Percentiles rank a stretch among this genome's conserved stretches.
Evolutionary conservation across 2,329 filamentous ascomycete species (phyloP).

Genomic region (Ophioceras dolichostomum): DNA sequence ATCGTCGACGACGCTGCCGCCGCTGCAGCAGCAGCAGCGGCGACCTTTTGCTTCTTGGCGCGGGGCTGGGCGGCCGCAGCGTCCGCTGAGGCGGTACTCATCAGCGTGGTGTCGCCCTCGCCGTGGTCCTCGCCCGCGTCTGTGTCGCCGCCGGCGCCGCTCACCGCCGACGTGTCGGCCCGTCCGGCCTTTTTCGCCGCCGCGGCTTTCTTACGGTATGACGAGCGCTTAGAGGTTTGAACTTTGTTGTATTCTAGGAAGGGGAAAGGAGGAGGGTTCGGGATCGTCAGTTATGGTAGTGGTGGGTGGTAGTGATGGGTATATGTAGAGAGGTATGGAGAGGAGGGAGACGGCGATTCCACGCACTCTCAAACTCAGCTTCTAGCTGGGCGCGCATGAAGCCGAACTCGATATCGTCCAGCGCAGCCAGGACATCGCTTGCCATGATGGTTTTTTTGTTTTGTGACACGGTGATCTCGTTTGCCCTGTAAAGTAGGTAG

Average conservation of each 20-base stretch:
- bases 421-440: constrained; percentile 61
- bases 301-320: not conserved
- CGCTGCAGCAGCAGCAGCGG: constrained; percentile 16
- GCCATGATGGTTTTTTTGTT: constrained; percentile 71
- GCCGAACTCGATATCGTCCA: constrained; percentile 67
- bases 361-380: constrained; percentile 63
- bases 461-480: constrained; percentile 53
- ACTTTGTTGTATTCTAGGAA: constrained; percentile 61
- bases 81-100: constrained; percentile 7
- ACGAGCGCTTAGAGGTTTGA: constrained; percentile 62
- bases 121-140: constrained; percentile 8
- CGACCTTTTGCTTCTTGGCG: constrained; percentile 20
- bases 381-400: constrained; percentile 59
- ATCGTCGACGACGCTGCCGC: constrained; percentile 23
- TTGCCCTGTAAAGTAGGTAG: constrained; percentile 41
- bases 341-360: not conserved
- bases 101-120: constrained; percentile 9
- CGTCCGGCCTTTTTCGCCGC: constrained; percentile 41
- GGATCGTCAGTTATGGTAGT: not conserved
- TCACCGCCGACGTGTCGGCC: constrained; percentile 16
- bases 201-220: constrained; percentile 57
- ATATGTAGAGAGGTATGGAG: not conserved
- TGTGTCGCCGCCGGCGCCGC: constrained; percentile 13
- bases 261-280: no score
- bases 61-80: constrained; percentile 12